Evolutionary conservation across 768 basidiomycete species (phyloP).

Genomic region (Lentinus brumalis): DNA sequence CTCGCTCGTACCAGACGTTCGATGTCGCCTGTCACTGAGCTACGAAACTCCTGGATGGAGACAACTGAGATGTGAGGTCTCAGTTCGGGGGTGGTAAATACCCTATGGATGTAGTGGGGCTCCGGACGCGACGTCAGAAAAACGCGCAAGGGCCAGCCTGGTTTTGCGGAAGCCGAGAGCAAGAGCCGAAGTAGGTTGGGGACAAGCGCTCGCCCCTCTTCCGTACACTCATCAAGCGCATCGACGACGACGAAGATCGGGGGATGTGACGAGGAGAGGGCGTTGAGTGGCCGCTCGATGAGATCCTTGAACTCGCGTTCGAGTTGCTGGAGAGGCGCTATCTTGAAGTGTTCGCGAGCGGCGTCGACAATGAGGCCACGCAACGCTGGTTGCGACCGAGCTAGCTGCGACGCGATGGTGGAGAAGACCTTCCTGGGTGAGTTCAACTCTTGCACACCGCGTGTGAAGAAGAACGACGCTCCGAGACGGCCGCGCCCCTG

Average conservation of each 20-base stretch:
- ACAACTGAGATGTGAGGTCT: neutral
- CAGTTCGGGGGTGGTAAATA: neutral
- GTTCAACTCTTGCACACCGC: slow-evolving; percentile 17
- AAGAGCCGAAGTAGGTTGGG: neutral
- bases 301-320: slow-evolving; percentile 1
- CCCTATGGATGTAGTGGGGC: neutral
- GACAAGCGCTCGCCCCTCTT: slow-evolving; percentile 1
- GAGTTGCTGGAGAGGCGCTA: neutral
- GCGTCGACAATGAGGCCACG: slow-evolving; percentile 9
- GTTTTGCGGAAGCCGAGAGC: too few species aligned
- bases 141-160: neutral
- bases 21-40: neutral
- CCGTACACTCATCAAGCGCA: slow-evolving; percentile 38
- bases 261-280: neutral
- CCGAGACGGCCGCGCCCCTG: slow-evolving; percentile 28
- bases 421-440: slow-evolving; percentile 29
- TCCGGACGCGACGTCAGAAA: slow-evolving; percentile 2
- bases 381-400: slow-evolving; percentile 15
- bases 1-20: neutral
- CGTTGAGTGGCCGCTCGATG: slow-evolving; percentile 11
- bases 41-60: neutral
- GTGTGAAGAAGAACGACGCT: slow-evolving; percentile 36
- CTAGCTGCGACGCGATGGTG: slow-evolving; percentile 36
- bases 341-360: neutral
- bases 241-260: slow-evolving; percentile 37